Base-by-base conservation (phyloP, 164 flowering plant genomes). In the Piper longum region DNA sequence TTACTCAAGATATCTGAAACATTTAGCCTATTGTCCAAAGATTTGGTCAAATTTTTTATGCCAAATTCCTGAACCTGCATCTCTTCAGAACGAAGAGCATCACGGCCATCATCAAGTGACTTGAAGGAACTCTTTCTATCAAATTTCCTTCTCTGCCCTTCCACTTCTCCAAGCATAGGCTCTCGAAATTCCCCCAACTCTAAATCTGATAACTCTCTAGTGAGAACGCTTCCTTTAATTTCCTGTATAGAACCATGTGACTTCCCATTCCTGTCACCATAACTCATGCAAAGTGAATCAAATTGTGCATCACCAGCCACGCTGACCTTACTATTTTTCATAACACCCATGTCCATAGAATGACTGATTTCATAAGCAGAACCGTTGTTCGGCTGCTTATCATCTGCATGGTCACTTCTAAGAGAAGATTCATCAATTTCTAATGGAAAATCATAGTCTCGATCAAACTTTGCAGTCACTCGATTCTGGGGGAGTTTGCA, bases 181-280 rank as follows among this genome's bases (percentile, higher is more conserved):
- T 92, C 98, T 63, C 96, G 96, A 69, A 93, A 75, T 79, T 93
- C 97, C 64, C 97, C 99, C 71, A 87, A 74, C 80, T 93, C 99
- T 81, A 93, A 81, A 43, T 90, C 97, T 54, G 99, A 90, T 66
- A 73, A 79, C 84, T 86, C 92, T 77, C 95, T 82, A 57, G 72
- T 83, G 59, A 89, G 87, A 5, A 69, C 26, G 17, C 56, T 67
- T n/a, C 75, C 74, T 66, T 67, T 78, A 5, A 78, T 74, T 4
- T 57, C 64, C 59, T 67, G 76, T n/a, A 42, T 70, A 55, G 65
- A 70, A 56, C 78, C 86, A 64, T 74, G 77, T 36, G 57, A 12
- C 62, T 80, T 82, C 17, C 74, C 81, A 68, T 60, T 65, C 60
- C 57, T 65, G 62, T 85, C 95, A 67, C 75, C 78, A 52, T 67